phyloP scores from a whole-genome alignment of 73 alveolate species.

The Blepharisma stoltei region DNA sequence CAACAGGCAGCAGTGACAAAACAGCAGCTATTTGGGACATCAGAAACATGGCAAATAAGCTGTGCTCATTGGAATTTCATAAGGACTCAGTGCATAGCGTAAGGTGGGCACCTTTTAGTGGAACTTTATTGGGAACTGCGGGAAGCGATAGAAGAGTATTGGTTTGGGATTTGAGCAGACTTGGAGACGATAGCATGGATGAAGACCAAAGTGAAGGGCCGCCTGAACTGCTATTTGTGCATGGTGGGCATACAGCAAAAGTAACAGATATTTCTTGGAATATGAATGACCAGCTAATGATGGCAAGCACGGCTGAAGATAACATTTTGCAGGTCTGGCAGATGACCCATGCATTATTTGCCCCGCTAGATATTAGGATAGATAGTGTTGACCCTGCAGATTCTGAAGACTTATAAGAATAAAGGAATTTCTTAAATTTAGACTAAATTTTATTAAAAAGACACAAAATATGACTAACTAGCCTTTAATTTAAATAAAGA shows the following conservation, averaged over 20 bases:
- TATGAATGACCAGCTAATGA: conserved; percentile 78
- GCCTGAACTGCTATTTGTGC: conserved; percentile 91
- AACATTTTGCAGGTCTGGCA: conserved; percentile 72
- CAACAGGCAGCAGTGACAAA: conserved; percentile 94
- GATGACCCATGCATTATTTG: conserved; percentile 24
- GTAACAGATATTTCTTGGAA: conserved; percentile 92
- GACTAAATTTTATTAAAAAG: too few species aligned
- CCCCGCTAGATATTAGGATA: background rate
- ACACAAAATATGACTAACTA: too few species aligned
- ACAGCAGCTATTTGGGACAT: conserved; percentile 94
- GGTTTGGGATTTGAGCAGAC: conserved; percentile 94
- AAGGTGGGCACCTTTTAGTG: conserved; percentile 80
- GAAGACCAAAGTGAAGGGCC: conserved; percentile 86
- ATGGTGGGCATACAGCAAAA: conserved; percentile 94
- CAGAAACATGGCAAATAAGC: conserved; percentile 82
- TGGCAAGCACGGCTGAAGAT: conserved; percentile 85
- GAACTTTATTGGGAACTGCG: conserved; percentile 78
- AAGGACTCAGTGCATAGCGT: conserved; percentile 74
- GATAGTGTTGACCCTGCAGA: too few species aligned
- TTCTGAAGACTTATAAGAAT: too few species aligned
- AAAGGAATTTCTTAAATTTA: too few species aligned
- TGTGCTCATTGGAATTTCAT: conserved; percentile 85
- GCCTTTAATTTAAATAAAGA: too few species aligned
- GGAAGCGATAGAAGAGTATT: conserved; percentile 93
- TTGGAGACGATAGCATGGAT: conserved; percentile 58